Percentiles rank a stretch among this genome's conserved stretches.
phyloP scores from a whole-genome alignment of 495 filamentous ascomycete genomes.

The Aspergillus coremiiformis region DNA sequence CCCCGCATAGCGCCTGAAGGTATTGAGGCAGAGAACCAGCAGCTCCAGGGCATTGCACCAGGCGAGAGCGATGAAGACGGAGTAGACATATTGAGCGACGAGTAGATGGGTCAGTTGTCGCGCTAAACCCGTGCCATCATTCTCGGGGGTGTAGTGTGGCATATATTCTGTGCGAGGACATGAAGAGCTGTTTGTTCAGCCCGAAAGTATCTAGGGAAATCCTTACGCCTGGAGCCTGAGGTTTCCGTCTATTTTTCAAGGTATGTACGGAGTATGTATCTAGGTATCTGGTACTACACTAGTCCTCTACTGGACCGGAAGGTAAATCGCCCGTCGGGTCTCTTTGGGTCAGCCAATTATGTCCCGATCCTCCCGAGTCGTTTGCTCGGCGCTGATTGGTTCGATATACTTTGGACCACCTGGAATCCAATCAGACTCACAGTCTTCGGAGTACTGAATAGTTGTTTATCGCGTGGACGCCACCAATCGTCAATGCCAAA shows the following conservation, averaged over 20 bases:
- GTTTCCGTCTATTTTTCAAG: too few relatives aligned
- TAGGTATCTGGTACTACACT: too few relatives aligned
- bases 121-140: constrained; percentile 1
- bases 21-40: constrained; percentile 39
- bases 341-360: background rate
- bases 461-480: background rate
- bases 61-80: constrained; percentile 38
- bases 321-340: too few relatives aligned
- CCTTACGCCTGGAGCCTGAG: too few relatives aligned
- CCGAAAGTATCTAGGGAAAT: too few relatives aligned
- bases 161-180: background rate
- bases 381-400: background rate
- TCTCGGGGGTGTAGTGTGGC: background rate
- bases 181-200: background rate
- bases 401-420: background rate
- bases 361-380: background rate
- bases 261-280: too few relatives aligned
- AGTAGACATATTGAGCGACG: constrained; percentile 2
- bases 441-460: too few relatives aligned
- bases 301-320: too few relatives aligned
- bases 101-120: background rate
- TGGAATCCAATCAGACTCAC: background rate
- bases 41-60: constrained; percentile 46
- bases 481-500: background rate
- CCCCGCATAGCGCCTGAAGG: constrained; percentile 43